Percentiles rank a stretch among this genome's conserved stretches.
These are phyloP conservation scores for Filosporella fistucella DNA, from an alignment of 495 filamentous ascomycete genomes.

Conservation along the genomic window DNA sequence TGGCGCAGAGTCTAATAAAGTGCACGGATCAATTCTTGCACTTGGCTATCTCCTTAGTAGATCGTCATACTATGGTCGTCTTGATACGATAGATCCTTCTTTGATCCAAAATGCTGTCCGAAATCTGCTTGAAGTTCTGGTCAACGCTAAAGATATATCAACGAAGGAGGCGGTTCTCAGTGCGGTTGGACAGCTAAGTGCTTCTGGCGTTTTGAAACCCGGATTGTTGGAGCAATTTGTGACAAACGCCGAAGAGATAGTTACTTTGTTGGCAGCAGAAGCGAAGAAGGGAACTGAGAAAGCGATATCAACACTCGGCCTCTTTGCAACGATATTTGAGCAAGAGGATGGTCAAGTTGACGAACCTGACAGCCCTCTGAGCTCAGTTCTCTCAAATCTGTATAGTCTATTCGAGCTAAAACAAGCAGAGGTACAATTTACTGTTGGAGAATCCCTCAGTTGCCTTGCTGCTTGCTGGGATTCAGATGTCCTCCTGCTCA, in stretches of 20 bases:
- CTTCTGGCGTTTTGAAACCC: conserved; percentile 52
- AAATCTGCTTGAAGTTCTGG: conserved; percentile 14
- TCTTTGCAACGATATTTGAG: conserved; percentile 50
- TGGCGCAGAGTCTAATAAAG: conserved; percentile 54
- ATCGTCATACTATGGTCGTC: conserved; percentile 38
- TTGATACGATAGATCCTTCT: conserved; percentile 5
- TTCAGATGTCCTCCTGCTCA: conserved; percentile 44
- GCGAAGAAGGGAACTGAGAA: conserved; percentile 80
- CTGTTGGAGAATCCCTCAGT: conserved; percentile 79
- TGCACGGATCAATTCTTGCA: conserved; percentile 46
- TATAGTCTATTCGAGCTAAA: conserved; percentile 76
- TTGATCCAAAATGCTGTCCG: conserved; percentile 9
- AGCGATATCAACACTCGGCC: conserved; percentile 72
- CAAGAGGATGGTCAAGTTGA: conserved; percentile 26
- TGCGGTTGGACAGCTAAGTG: conserved; percentile 70
- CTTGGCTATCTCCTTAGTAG: conserved; percentile 48
- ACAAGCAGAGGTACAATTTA: conserved; percentile 81
- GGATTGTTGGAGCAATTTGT: conserved; percentile 17
- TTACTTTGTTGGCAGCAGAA: conserved; percentile 54
- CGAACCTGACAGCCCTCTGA: conserved; percentile 4
- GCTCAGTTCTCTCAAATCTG: conserved; percentile 51
- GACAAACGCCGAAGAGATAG: conserved; percentile 29
- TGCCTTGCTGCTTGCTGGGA: conserved; percentile 77
- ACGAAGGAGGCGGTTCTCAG: conserved; percentile 49
- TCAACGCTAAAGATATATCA: conserved; percentile 17